These are phyloP conservation scores for Anethum foeniculum DNA, from an alignment of 140 eudicot genomes.

Conservation along the genomic window DNA sequence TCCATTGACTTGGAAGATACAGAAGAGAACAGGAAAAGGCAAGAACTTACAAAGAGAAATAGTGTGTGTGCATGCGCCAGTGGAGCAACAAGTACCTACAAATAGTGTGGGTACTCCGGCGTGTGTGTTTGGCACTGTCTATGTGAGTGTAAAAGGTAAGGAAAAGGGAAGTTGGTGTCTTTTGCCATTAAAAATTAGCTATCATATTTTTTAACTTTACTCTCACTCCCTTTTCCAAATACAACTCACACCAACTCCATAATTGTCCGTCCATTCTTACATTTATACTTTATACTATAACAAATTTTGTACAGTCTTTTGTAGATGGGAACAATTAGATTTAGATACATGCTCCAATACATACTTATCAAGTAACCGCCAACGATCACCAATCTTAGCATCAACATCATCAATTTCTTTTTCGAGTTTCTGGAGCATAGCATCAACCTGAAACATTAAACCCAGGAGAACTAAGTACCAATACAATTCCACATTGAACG, in stretches of 20 bases:
- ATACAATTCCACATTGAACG: not conserved
- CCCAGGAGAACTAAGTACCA: not conserved
- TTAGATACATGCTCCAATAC: conserved; percentile 3
- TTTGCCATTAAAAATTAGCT: conserved; percentile 1
- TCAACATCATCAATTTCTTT: conserved; percentile 75
- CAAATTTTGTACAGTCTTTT: not conserved
- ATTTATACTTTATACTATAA: not conserved
- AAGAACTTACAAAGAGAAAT: conserved; percentile 1
- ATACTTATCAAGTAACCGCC: conserved; percentile 68
- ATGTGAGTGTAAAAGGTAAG: not conserved
- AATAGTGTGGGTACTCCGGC: not conserved
- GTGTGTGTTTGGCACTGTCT: not conserved
- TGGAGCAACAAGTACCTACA: not conserved
- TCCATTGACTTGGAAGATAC: not conserved
- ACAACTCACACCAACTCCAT: not conserved
- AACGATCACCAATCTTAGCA: conserved; percentile 61
- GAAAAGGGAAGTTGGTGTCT: not conserved
- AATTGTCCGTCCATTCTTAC: not conserved
- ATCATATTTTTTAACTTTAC: not conserved
- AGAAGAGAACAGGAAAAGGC: not conserved
- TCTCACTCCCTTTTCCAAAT: not conserved
- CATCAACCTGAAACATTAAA: conserved; percentile 48
- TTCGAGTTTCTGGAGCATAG: conserved; percentile 74
- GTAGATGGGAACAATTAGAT: not conserved
- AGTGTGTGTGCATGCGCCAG: not conserved